Evolutionary conservation across 441 rosid species (phyloP).

Genomic region (Populus trichocarpa): DNA sequence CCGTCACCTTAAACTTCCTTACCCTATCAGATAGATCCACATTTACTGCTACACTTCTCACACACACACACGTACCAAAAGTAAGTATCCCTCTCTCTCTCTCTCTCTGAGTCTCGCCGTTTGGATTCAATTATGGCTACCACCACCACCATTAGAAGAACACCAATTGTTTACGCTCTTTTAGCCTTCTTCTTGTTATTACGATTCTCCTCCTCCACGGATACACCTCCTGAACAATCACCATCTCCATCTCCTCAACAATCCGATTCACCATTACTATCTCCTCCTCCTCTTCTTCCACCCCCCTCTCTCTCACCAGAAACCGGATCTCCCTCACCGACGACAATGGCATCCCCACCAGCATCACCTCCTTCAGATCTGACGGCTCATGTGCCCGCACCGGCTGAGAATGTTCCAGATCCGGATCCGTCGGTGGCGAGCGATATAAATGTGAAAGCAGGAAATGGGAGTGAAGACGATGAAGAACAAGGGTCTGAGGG

Average conservation of each 20-base stretch:
- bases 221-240: background rate
- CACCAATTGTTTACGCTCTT: background rate
- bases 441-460: slow-evolving; percentile 24
- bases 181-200: background rate
- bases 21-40: background rate
- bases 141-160: background rate
- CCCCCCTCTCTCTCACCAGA: slow-evolving; percentile 16
- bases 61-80: background rate
- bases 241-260: slow-evolving; percentile 6
- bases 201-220: background rate
- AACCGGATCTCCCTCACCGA: slow-evolving; percentile 14
- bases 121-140: slow-evolving; percentile 3
- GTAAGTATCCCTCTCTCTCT: background rate
- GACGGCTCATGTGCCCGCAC: slow-evolving; percentile 18
- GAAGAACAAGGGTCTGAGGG: slow-evolving; percentile 21
- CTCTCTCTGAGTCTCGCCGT: background rate
- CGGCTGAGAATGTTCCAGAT: slow-evolving; percentile 2
- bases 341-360: slow-evolving; percentile 31
- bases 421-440: slow-evolving; percentile 17
- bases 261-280: background rate
- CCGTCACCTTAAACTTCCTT: background rate
- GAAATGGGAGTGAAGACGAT: background rate
- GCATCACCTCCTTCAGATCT: slow-evolving; percentile 38
- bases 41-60: background rate
- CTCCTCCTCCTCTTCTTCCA: background rate